phyloP scores from a whole-genome alignment of 2,329 filamentous ascomycete species.

The Epichloe sylvatica region DNA sequence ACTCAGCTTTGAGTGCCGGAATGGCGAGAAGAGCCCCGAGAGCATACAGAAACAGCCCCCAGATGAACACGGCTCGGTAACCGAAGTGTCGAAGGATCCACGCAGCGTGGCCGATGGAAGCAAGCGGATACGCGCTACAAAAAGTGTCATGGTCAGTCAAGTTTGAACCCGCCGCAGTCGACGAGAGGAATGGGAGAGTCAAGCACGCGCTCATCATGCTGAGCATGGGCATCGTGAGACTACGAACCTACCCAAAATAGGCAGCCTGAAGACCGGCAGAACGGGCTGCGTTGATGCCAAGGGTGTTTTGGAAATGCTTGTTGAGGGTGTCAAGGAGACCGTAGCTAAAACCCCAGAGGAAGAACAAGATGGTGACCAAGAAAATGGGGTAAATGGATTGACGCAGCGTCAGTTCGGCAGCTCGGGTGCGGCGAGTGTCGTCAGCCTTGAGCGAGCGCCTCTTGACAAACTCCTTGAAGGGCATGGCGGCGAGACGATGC shows the following conservation, averaged over 20 bases:
- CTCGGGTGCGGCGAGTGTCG: constrained; percentile 26
- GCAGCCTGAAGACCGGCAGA: constrained; percentile 35
- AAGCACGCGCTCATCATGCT: too few relatives aligned
- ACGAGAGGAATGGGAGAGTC: too few relatives aligned
- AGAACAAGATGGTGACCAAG: constrained; percentile 36
- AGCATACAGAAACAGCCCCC: constrained; percentile 53
- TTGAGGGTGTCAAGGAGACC: constrained; percentile 34
- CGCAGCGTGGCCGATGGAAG: constrained; percentile 51
- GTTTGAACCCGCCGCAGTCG: not conserved
- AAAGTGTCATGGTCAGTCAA: constrained; percentile 20
- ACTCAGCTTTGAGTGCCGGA: constrained; percentile 43
- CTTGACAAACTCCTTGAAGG: constrained; percentile 29
- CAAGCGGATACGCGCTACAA: constrained; percentile 49
- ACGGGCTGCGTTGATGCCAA: constrained; percentile 29
- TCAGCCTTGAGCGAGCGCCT: constrained; percentile 30
- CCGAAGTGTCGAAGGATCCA: constrained; percentile 50
- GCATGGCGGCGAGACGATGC: constrained; percentile 17
- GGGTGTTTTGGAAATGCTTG: constrained; percentile 34
- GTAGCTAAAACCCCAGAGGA: constrained; percentile 34
- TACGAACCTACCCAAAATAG: constrained; percentile 37
- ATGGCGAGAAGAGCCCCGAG: constrained; percentile 43
- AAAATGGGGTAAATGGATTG: constrained; percentile 53
- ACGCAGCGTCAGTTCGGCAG: constrained; percentile 46
- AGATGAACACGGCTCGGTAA: constrained; percentile 55
- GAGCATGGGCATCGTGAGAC: too few relatives aligned